These are phyloP conservation scores for Pleurotus giganteus DNA, from an alignment of 768 basidiomycete species.

Conservation along the genomic window DNA sequence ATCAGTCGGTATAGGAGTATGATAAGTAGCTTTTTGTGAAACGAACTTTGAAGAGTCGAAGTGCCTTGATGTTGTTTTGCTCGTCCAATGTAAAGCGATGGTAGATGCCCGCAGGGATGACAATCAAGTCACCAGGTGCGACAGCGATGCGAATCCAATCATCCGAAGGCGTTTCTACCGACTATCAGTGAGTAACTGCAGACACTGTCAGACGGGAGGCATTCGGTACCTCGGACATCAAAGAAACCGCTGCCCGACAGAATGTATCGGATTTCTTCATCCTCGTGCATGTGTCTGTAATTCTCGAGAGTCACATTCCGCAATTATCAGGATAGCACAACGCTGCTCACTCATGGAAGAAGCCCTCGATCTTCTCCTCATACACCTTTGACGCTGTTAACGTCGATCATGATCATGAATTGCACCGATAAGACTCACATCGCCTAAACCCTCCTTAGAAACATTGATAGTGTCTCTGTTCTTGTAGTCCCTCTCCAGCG, in stretches of 20 bases:
- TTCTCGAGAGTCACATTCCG: not conserved
- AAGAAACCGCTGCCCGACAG: conserved; percentile 89
- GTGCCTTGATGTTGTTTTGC: conserved; percentile 66
- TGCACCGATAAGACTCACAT: conserved; percentile 36
- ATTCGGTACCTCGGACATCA: conserved; percentile 71
- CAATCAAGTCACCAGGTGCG: conserved; percentile 76
- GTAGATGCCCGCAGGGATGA: conserved; percentile 89
- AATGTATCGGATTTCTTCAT: conserved; percentile 93
- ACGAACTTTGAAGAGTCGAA: conserved; percentile 81
- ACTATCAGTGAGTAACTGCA: not conserved
- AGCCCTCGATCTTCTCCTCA: conserved; percentile 77
- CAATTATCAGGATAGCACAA: not conserved
- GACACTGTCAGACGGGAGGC: not conserved
- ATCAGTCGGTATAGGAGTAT: not conserved
- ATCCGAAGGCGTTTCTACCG: conserved; percentile 59
- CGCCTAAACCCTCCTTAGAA: conserved; percentile 77
- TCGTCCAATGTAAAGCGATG: conserved; percentile 93
- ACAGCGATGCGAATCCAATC: conserved; percentile 82
- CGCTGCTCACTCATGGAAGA: conserved; percentile 73
- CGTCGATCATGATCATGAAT: not conserved
- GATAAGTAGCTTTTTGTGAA: not conserved
- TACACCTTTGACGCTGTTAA: conserved; percentile 40
- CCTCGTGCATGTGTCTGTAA: conserved; percentile 87
- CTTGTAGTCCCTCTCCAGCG: conserved; percentile 72
- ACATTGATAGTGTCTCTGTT: conserved; percentile 81